Percentiles rank a stretch among this genome's conserved stretches.
These are phyloP conservation scores for Pezicula radicicola DNA, from an alignment of 2,329 filamentous ascomycete species.

Conservation along the genomic window DNA sequence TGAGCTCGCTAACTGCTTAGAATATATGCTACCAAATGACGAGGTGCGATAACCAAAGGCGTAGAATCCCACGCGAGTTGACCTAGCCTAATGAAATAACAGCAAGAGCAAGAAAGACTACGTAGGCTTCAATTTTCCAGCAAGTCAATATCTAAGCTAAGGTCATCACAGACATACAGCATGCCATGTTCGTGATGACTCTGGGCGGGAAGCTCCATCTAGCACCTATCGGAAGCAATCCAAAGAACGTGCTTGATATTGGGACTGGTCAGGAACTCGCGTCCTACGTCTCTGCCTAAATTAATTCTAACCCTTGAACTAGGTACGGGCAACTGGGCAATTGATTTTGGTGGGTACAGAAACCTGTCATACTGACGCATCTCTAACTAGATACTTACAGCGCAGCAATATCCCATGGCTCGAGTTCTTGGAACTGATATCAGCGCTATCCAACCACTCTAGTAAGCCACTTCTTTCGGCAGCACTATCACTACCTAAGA, in stretches of 20 bases:
- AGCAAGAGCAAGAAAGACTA: constrained; percentile 2
- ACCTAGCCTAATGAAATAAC: neutral
- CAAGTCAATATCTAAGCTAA: neutral
- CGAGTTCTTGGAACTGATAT: neutral
- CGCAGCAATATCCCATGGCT: neutral
- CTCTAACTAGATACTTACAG: neutral
- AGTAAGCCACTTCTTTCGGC: neutral
- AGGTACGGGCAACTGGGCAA: constrained; percentile 1
- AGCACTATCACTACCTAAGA: neutral
- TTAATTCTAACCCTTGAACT: neutral
- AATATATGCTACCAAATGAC: constrained; percentile 1
- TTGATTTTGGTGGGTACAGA: neutral
- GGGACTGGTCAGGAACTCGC: neutral
- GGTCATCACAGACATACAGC: neutral
- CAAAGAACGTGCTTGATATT: neutral
- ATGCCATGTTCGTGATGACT: neutral
- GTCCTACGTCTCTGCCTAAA: neutral
- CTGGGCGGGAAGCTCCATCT: neutral
- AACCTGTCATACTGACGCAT: neutral
- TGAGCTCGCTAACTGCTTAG: neutral
- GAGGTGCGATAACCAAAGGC: neutral
- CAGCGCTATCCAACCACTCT: constrained; percentile 3
- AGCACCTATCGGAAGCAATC: neutral
- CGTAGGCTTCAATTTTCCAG: neutral
- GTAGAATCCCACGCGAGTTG: too few relatives aligned